A percentile compares a stretch with the other conserved stretches of the same genome.
These are phyloP conservation scores for Melastoma malabathricum DNA, from an alignment of 345 rosid genomes.

Conservation along the genomic window DNA sequence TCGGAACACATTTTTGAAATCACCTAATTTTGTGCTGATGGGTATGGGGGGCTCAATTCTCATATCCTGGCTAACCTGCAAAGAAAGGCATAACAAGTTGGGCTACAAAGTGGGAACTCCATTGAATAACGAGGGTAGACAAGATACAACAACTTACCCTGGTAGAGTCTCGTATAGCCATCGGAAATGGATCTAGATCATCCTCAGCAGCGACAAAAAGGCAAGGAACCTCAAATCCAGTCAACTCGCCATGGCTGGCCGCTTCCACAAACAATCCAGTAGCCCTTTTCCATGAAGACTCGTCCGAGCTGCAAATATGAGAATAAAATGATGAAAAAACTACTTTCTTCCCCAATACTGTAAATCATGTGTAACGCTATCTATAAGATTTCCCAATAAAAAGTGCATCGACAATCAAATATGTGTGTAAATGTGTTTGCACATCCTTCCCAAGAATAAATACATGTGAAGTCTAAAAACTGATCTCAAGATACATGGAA, in stretches of 20 bases:
- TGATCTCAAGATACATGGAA: too few species aligned
- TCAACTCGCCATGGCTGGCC: conserved; percentile 76
- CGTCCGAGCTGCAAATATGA: conserved; percentile 45
- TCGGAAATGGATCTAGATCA: conserved; percentile 82
- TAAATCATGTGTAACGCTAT: too few species aligned
- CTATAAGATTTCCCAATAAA: too few species aligned
- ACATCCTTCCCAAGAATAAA: too few species aligned
- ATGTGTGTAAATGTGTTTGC: too few species aligned
- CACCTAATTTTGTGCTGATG: conserved; percentile 73
- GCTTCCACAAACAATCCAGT: conserved; percentile 86
- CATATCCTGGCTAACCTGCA: conserved; percentile 84
- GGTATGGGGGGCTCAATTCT: conserved; percentile 94
- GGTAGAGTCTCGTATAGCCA: conserved; percentile 85
- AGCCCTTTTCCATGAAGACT: conserved; percentile 72
- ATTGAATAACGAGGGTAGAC: too few species aligned
- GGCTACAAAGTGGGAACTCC: too few species aligned
- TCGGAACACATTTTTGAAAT: conserved; percentile 63
- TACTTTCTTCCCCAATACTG: too few species aligned
- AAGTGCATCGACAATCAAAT: too few species aligned
- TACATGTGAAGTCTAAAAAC: too few species aligned
- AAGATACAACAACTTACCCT: conserved; percentile 33
- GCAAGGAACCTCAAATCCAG: conserved; percentile 93
- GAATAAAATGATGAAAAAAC: background rate
- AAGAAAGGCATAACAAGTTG: conserved; percentile 3
- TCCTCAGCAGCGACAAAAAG: conserved; percentile 90